phyloP scores from a whole-genome alignment of 2,329 filamentous ascomycete species.

The Talaromyces amestolkiae region DNA sequence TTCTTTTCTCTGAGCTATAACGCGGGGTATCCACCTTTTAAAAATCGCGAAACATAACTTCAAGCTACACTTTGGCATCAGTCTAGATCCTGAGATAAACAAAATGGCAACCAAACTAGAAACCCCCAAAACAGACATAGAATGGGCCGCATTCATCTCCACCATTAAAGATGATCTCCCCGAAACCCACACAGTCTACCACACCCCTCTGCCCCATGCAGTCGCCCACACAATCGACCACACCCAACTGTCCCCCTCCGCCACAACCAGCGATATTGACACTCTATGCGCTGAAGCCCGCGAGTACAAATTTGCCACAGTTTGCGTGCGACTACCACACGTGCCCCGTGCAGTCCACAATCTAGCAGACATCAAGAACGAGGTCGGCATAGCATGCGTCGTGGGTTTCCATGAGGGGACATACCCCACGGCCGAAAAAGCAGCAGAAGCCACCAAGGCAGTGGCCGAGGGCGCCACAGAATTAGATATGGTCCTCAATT shows the following conservation, averaged over 20 bases:
- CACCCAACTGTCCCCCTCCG: slow-evolving; percentile 43
- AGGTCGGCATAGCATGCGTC: slow-evolving; percentile 56
- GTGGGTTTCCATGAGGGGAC: slow-evolving; percentile 62
- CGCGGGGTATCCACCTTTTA: neutral
- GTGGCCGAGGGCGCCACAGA: slow-evolving; percentile 53
- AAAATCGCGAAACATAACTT: neutral
- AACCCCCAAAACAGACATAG: slow-evolving; percentile 31
- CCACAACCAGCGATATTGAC: slow-evolving; percentile 49
- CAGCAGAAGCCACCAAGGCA: slow-evolving; percentile 52
- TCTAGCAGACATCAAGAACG: slow-evolving; percentile 41
- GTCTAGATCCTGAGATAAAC: neutral
- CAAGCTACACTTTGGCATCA: neutral
- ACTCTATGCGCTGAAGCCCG: slow-evolving; percentile 55
- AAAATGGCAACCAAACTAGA: slow-evolving; percentile 19
- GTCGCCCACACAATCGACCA: slow-evolving; percentile 44
- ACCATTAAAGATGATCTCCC: slow-evolving; percentile 29
- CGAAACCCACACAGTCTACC: slow-evolving; percentile 24
- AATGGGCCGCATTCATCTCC: slow-evolving; percentile 34
- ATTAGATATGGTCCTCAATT: slow-evolving; percentile 60
- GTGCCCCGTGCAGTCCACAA: slow-evolving; percentile 52
- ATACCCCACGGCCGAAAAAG: slow-evolving; percentile 50
- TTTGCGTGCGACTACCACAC: slow-evolving; percentile 56
- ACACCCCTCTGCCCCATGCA: slow-evolving; percentile 26
- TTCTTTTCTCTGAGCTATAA: neutral
- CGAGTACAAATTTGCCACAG: slow-evolving; percentile 44